Conservation (phyloP, 768 basidiomycete species). For the Lentinula edodes region DNA sequence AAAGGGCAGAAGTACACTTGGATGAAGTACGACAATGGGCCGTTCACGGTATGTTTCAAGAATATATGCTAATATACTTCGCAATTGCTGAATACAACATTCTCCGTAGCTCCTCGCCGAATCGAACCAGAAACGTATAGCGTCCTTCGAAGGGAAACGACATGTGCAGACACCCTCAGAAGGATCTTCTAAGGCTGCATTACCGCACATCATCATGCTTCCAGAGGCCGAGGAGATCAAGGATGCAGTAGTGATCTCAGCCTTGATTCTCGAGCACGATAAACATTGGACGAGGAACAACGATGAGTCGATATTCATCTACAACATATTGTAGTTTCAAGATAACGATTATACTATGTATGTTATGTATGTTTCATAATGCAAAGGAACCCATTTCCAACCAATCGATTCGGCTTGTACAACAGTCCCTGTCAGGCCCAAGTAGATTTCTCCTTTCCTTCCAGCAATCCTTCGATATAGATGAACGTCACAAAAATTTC, state of each 20-base stretch:
- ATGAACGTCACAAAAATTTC: conserved; percentile 24
- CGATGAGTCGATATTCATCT: neutral
- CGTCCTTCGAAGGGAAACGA: neutral
- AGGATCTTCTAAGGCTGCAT: neutral
- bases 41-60: neutral
- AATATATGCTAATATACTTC: neutral
- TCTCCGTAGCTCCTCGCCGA: neutral
- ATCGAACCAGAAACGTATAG: neutral
- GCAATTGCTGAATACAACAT: no score
- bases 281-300: neutral
- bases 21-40: conserved; percentile 1
- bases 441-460: conserved; percentile 12
- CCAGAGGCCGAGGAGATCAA: neutral
- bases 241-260: neutral
- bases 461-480: conserved; percentile 21
- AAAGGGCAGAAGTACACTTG: neutral
- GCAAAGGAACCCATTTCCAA: no score
- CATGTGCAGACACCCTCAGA: neutral
- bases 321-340: neutral
- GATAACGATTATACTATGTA: neutral
- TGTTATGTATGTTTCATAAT: neutral
- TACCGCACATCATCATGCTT: neutral
- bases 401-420: no score
- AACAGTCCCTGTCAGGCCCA: neutral
- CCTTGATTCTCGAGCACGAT: neutral